A percentile compares a stretch with the other conserved stretches of the same genome.
phyloP scores from a whole-genome alignment of 305 asterid genomes.

The Fraxinus latifolia region DNA sequence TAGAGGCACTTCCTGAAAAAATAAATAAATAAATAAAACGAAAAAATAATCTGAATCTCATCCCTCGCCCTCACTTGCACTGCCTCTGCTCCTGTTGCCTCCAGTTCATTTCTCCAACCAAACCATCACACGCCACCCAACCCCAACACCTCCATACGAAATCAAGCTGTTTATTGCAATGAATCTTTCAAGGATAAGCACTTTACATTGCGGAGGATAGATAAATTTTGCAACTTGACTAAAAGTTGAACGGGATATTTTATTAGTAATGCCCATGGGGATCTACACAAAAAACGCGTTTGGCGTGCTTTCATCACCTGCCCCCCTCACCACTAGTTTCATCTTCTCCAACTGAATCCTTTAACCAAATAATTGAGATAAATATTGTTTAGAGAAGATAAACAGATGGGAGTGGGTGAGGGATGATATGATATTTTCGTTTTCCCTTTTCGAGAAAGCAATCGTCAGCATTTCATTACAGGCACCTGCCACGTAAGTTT shows the following conservation, averaged over 20 bases:
- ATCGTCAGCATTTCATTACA: neutral
- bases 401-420: neutral
- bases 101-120: neutral
- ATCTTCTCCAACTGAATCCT: neutral
- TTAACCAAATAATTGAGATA: neutral
- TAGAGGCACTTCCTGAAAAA: neutral
- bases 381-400: neutral
- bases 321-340: neutral
- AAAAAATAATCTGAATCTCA: neutral
- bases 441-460: neutral
- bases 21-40: neutral
- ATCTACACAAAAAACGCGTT: neutral
- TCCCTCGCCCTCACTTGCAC: neutral
- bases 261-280: neutral
- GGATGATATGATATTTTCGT: neutral
- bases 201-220: neutral
- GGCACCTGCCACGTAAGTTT: neutral
- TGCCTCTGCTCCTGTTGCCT: neutral
- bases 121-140: neutral
- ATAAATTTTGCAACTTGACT: neutral
- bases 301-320: neutral
- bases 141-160: neutral
- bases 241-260: neutral
- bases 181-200: neutral
- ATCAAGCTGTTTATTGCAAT: neutral